phyloP scores from a whole-genome alignment of 2,329 filamentous ascomycete genomes.

The Trichocomaceae sp. region DNA sequence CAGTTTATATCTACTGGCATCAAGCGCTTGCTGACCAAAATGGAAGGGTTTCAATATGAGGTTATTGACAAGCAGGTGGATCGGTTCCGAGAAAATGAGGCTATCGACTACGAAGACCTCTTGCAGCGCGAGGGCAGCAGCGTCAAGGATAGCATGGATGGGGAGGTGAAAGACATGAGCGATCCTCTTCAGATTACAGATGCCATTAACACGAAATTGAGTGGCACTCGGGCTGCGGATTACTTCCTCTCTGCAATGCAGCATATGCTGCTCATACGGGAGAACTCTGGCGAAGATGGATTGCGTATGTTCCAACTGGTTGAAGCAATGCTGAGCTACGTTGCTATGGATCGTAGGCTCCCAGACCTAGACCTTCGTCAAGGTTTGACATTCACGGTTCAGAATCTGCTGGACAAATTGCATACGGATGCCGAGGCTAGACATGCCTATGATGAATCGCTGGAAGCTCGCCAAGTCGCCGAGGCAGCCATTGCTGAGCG shows the following conservation, averaged over 20 bases:
- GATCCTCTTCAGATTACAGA: slow-evolving; percentile 92
- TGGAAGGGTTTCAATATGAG: slow-evolving; percentile 98
- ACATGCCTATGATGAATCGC: slow-evolving; percentile 82
- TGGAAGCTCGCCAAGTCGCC: slow-evolving; percentile 85
- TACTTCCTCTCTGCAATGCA: slow-evolving; percentile 95
- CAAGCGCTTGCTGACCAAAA: slow-evolving; percentile 88
- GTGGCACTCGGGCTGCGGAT: slow-evolving; percentile 79
- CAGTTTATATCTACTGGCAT: slow-evolving; percentile 95
- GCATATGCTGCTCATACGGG: slow-evolving; percentile 84
- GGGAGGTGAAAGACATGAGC: slow-evolving; percentile 82
- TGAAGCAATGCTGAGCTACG: slow-evolving; percentile 97
- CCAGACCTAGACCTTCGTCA: slow-evolving; percentile 98
- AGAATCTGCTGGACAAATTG: slow-evolving; percentile 87
- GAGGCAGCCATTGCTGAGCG: slow-evolving; percentile 94
- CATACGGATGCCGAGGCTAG: slow-evolving; percentile 94
- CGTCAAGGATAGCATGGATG: slow-evolving; percentile 79
- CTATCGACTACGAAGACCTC: slow-evolving; percentile 96
- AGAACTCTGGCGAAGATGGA: slow-evolving; percentile 86
- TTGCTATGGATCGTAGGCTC: slow-evolving; percentile 91
- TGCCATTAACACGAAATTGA: slow-evolving; percentile 78
- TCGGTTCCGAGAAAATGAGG: slow-evolving; percentile 85
- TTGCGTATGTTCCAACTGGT: slow-evolving; percentile 95
- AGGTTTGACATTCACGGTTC: slow-evolving; percentile 94
- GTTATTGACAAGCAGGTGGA: slow-evolving; percentile 98
- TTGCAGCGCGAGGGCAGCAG: slow-evolving; percentile 85